Base-by-base conservation (phyloP, 768 basidiomycete genomes). In the Pleurotus platypus region DNA sequence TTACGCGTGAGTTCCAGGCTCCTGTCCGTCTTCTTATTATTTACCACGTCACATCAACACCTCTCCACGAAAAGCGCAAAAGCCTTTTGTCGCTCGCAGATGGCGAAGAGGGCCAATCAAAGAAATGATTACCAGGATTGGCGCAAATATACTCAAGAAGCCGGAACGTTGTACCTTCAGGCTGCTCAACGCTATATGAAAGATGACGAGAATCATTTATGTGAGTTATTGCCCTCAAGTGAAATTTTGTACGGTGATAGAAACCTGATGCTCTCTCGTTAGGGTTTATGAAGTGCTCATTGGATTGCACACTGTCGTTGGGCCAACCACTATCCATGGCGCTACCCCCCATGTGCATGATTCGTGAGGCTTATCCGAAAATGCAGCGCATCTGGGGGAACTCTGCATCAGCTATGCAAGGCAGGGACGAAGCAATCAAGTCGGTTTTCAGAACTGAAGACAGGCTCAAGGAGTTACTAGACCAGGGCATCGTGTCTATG, bases 151-250 rank as follows among this genome's bases (percentile, higher is more conserved):
- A 66, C 63, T 37, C 56, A 42, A 20, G 53, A 63, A 46, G 65
- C 72, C 9, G 63, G 64, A 20, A 60, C 64, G 26, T 64, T 62
- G 51, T 77, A 76, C 60, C 57, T 66, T 7, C 49, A 68, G 39
- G 73, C 75, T 18, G 71, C 72, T 6, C 59, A 55, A 5, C 46
- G 50, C 30, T 72, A 64, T 49, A 72, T 72, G 12, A 61, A 65
- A 26, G 78, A 80, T 57, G 77, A 78, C 42, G 74, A 78, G 63
- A 56, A 66, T 20, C 65, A 68, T 54, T 58, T 64, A 2, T 63
- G 65, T 63, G 22, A 27, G 49, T 8, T 30, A 30, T 50, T n/a
- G n/a, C 49, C 46, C 12, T n/a, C 18, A 16, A 49, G 35, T 16
- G 7, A 30, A 30, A 30, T 9, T 30, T 30, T 30, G 30, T 30